Percentiles rank a stretch among this genome's conserved stretches.
These are phyloP conservation scores for Dendrobium nobile DNA, from an alignment of 106 monocot species.

Conservation along the genomic window DNA sequence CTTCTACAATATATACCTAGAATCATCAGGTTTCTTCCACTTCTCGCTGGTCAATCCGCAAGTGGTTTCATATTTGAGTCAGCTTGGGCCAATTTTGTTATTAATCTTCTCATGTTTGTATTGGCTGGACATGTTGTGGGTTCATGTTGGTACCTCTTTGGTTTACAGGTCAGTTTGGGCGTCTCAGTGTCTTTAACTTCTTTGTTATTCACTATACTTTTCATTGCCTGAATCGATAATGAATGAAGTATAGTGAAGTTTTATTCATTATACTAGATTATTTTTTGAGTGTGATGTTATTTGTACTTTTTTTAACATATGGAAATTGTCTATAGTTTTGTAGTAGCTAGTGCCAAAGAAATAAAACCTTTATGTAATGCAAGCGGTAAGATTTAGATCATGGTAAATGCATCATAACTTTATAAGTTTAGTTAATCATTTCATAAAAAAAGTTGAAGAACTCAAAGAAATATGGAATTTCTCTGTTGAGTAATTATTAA, in stretches of 20 bases:
- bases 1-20: conserved; percentile 88
- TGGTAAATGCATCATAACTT: neutral
- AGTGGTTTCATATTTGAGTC: conserved; percentile 97
- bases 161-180: conserved; percentile 56
- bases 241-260: neutral
- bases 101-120: conserved; percentile 92
- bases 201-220: neutral
- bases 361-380: neutral
- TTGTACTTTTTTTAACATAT: neutral
- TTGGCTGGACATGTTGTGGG: conserved; percentile 94
- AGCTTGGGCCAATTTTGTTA: conserved; percentile 89
- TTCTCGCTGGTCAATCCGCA: conserved; percentile 69
- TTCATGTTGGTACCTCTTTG: conserved; percentile 94
- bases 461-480: no score
- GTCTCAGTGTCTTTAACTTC: neutral
- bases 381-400: neutral
- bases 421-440: neutral
- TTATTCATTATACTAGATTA: neutral
- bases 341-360: neutral
- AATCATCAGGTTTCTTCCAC: conserved; percentile 65
- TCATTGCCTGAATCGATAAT: neutral
- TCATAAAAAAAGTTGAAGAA: no score
- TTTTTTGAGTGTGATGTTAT: neutral
- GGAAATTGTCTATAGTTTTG: neutral
- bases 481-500: no score